Evolutionary conservation across 352 stramenopile genomes (phyloP), one percentile per base, ranked within the genome.

Genomic region (Pythium vanterpoolii): DNA sequence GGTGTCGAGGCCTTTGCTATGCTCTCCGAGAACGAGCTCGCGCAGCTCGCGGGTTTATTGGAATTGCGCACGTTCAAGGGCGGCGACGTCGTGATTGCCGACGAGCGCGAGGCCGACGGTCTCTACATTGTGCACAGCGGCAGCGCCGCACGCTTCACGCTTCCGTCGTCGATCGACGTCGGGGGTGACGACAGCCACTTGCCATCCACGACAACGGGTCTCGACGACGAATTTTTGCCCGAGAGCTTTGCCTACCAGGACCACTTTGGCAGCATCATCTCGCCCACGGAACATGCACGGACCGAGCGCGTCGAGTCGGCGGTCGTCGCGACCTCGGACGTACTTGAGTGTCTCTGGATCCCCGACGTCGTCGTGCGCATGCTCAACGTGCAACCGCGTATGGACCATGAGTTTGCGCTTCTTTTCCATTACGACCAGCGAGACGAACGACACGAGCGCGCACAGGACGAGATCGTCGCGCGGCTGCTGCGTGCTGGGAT

Each of bases 401-500:
- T 87, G 56, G 74, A 83, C 36, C 67, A 76, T 56, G 77, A 87
- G 69, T 87, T 87, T 49, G 74, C 69, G 30, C 39, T 87, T 2
- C 60, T 85, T 11, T 68, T 85, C 31, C 68, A 87, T 53, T 81
- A 83, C 59, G 57, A 59, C 21, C 44, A 42, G n/a, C n/a, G n/a
- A n/a, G n/a, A n/a, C 0, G 74, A 78, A 10, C 43, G 58, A 40
- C 34, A 70, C 1, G 57, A 68, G 8, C 61, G 68, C 38, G 67
- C 58, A 34, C 74, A 84, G 24, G 71, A 83, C 21, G 67, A 70
- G 28, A 23, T 87, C 14, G 33, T 87, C 31, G 62, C 69, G 5
- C 56, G 63, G 8, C 62, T 87, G 11, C 62, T 84, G 34, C 68
- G 69, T 11, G 74, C 77, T 0, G 77, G 74, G 0, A 21, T 87